These are phyloP conservation scores for Sugiyamaella americana DNA, from an alignment of 805 yeast genomes.

Conservation along the genomic window DNA sequence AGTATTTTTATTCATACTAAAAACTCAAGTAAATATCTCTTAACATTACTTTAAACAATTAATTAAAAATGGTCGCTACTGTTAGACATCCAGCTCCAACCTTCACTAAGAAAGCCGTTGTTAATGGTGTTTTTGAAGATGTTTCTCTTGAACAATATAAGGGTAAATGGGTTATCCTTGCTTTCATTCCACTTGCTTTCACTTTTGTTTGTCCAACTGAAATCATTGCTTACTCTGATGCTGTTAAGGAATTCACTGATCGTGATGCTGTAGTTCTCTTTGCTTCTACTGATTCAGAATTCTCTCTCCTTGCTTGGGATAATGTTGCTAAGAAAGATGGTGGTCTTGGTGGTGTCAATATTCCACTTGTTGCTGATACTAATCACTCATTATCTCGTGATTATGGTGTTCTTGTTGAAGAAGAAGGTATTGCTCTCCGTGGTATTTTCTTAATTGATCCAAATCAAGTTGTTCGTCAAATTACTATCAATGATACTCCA, in stretches of 20 bases:
- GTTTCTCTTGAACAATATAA: slow-evolving; percentile 88
- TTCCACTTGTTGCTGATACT: slow-evolving; percentile 94
- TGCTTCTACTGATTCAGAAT: slow-evolving; percentile 98
- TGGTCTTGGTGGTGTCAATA: slow-evolving; percentile 92
- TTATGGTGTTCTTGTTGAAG: slow-evolving; percentile 96
- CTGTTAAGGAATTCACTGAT: slow-evolving; percentile 80
- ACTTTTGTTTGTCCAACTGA: slow-evolving; percentile 99
- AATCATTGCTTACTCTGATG: slow-evolving; percentile 97
- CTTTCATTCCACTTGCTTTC: slow-evolving; percentile 98
- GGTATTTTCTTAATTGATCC: slow-evolving; percentile 98
- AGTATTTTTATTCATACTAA: too few species aligned
- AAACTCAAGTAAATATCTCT: too few species aligned
- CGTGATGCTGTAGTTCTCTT: slow-evolving; percentile 85
- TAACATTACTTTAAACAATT: too few species aligned
- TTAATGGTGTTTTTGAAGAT: slow-evolving; percentile 95
- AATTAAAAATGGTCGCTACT: slow-evolving; percentile 75
- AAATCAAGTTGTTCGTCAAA: slow-evolving; percentile 88
- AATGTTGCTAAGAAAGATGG: slow-evolving; percentile 94
- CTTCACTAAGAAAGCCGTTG: slow-evolving; percentile 95
- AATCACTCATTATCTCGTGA: slow-evolving; percentile 92
- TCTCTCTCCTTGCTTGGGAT: slow-evolving; percentile 97
- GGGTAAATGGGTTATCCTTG: slow-evolving; percentile 97
- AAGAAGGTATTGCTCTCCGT: slow-evolving; percentile 94
- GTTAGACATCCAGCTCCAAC: slow-evolving; percentile 96
- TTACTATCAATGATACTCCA: slow-evolving; percentile 97